Base-by-base conservation (phyloP, 116 monocot genomes). In the Papilionanthe hybrid region DNA sequence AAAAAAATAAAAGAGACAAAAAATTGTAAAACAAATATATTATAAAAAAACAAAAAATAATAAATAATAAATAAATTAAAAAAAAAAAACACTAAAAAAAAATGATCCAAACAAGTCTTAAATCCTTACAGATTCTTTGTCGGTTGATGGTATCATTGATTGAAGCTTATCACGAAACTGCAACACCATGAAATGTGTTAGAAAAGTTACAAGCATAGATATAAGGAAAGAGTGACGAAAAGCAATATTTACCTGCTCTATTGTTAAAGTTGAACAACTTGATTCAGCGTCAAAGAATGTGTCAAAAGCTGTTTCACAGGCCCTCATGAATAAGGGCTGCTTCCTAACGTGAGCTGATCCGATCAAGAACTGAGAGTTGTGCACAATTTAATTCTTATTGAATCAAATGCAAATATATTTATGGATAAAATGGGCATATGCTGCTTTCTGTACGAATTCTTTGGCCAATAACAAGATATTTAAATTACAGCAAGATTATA, bases 261-360 rank as follows among this genome's bases (percentile, higher is more conserved):
- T n/a, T 23, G 82, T 80, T 30, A 41, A 18, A 18, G 80, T 80
- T 43, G 82, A 75, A 72, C 78, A 74, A 69, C 37, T 60, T 27
- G 73, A 79, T 17, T 50, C 43, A 18, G 49, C 18, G 25, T 56
- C 43, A 30, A 75, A 75, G 75, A 72, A 80, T 68, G 71, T 75
- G 20, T 77, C 78, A 55, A 84, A 89, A 18, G 89, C 89, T 45
- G 79, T 67, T 80, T 82, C 80, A 63, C 86, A 86, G 15, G 79
- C 74, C 28, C 78, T 83, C 84, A 28, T 78, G 75, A 89, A 89
- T 23, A 47, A 69, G 75, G 84, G 84, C 66, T 89, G 89, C 78
- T 82, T 89, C 75, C 89, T 82, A 17, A 89, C 80, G 30, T 86
- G 69, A 29, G 82, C 89, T 67, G 84, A 86, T 56, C 89, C 89